A percentile compares a stretch with the other conserved stretches of the same genome.
Conservation (phyloP, 495 filamentous ascomycete genomes). For the Hypoxylon lienhwacheense region DNA sequence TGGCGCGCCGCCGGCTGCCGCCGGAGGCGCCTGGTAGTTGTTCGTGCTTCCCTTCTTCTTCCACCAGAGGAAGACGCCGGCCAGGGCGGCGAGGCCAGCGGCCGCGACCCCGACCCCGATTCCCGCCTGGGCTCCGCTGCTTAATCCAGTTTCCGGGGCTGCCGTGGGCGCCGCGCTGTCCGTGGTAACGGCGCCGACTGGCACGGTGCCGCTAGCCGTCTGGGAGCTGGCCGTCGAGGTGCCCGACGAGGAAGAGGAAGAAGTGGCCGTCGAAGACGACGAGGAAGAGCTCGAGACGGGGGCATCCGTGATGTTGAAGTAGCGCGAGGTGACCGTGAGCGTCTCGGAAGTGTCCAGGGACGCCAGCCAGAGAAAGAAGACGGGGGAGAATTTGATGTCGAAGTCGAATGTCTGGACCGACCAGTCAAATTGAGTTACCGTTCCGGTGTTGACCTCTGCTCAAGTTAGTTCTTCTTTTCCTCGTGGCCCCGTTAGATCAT, state of each 20-base stretch:
- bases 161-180: neutral
- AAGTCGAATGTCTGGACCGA: slow-evolving; percentile 37
- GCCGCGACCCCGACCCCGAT: slow-evolving; percentile 25
- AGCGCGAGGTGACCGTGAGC: slow-evolving; percentile 28
- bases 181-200: neutral
- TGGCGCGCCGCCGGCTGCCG: neutral
- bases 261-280: neutral
- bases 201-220: neutral
- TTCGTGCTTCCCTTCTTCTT: neutral
- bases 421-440: slow-evolving; percentile 38
- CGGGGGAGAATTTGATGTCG: slow-evolving; percentile 29
- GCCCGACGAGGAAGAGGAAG: neutral
- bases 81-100: slow-evolving; percentile 1
- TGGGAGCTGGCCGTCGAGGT: neutral
- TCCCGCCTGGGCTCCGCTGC: slow-evolving; percentile 23
- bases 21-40: neutral
- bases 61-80: slow-evolving; percentile 2
- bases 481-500: neutral
- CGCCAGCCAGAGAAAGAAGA: slow-evolving; percentile 40
- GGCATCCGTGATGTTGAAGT: slow-evolving; percentile 38
- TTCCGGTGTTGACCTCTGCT: slow-evolving; percentile 10
- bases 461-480: neutral
- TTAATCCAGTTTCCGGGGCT: neutral
- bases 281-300: neutral
- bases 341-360: neutral